A percentile compares a stretch with the other conserved stretches of the same genome.
Evolutionary conservation across 192 early-diverging fungal genomes (phyloP).

Genomic region (Umbelopsis ramanniana): DNA sequence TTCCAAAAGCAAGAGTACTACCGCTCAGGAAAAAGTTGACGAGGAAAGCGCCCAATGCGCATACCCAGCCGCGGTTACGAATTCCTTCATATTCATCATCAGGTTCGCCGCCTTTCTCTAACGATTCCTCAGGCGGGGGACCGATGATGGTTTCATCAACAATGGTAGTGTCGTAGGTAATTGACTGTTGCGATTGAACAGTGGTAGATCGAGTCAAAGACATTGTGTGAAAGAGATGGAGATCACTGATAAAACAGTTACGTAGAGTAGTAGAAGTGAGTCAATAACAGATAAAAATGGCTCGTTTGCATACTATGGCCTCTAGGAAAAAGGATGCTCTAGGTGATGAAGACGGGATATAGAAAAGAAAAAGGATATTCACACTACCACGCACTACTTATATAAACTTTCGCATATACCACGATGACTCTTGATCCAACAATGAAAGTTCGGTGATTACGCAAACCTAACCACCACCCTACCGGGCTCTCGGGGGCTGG

Average conservation of each 20-base stretch:
- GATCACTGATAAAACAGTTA: not conserved
- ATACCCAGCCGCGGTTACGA: slow-evolving; percentile 7
- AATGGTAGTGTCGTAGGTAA: not conserved
- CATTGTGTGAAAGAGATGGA: not conserved
- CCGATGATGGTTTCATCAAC: not conserved
- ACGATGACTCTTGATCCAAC: too few species aligned
- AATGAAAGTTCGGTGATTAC: not conserved
- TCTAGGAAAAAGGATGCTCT: not conserved
- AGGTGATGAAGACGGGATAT: not conserved
- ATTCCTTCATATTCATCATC: slow-evolving; percentile 19
- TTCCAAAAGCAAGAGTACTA: slow-evolving; percentile 7
- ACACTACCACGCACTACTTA: not conserved
- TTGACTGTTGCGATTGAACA: slow-evolving; percentile 8
- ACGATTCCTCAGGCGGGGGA: not conserved
- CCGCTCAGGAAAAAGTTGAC: slow-evolving; percentile 17
- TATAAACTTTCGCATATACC: too few species aligned
- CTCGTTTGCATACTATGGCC: slow-evolving; percentile 15
- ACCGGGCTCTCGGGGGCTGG: not conserved
- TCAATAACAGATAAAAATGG: slow-evolving; percentile 3
- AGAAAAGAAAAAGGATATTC: not conserved
- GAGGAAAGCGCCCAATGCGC: not conserved
- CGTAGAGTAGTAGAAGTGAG: not conserved
- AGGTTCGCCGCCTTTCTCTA: not conserved
- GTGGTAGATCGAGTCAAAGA: not conserved
- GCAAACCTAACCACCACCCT: not conserved